phyloP scores from a whole-genome alignment of 2,329 filamentous ascomycete genomes.

The Coniochaeta sp. region DNA sequence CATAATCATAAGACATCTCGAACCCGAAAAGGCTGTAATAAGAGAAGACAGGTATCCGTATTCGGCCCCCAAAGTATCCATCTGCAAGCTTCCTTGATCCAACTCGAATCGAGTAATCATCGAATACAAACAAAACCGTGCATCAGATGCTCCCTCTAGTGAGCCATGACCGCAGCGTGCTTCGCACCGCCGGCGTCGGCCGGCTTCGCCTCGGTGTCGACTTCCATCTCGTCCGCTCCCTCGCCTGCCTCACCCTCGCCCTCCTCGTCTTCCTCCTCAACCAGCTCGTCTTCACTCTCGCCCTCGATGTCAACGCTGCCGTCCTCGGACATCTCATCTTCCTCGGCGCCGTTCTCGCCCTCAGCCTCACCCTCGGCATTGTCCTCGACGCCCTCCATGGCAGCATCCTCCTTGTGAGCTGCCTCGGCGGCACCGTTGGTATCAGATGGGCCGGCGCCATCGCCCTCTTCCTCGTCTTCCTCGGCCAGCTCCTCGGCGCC shows the following conservation, averaged over 20 bases:
- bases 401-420: constrained; percentile 17
- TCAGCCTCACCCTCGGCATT: constrained; percentile 9
- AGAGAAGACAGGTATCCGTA: neutral
- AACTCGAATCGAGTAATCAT: neutral
- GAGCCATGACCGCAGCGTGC: constrained; percentile 19
- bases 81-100: neutral
- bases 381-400: constrained; percentile 24
- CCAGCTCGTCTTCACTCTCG: constrained; percentile 29
- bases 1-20: neutral
- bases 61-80: neutral
- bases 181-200: constrained; percentile 7
- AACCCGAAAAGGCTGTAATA: neutral
- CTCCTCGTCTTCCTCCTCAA: constrained; percentile 26
- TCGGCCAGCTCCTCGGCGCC: constrained; percentile 83
- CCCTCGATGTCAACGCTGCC: constrained; percentile 30
- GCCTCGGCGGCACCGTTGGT: constrained; percentile 11
- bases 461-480: constrained; percentile 49
- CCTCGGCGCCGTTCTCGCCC: constrained; percentile 21
- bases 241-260: constrained; percentile 16
- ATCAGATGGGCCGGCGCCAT: constrained; percentile 31
- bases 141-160: constrained; percentile 8
- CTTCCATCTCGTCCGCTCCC: constrained; percentile 25
- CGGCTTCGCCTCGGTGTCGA: constrained; percentile 20
- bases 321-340: constrained; percentile 29
- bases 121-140: neutral